Evolutionary conservation across 2,329 filamentous ascomycete species (phyloP), one percentile per base, ranked within the genome.

Genomic region (Epichloe glyceriae): DNA sequence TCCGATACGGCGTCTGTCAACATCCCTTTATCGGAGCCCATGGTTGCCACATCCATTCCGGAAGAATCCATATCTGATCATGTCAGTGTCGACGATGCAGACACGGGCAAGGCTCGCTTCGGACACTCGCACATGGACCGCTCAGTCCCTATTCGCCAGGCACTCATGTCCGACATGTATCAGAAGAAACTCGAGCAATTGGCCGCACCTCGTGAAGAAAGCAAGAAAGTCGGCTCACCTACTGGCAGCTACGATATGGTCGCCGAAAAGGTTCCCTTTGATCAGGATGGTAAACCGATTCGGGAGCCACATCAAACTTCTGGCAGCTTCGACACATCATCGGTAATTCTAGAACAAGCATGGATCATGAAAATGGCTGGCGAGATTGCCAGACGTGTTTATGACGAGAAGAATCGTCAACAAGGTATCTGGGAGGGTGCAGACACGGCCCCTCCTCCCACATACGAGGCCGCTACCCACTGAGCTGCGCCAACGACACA

Each of bases 291-390:
- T 38, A 57, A 57, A 15, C 47, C 57, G 55, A 58, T 47, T 55
- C 61, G 60, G 53, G 67, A 63, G 57, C 38, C 43, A 8, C 35
- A 40, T 20, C 59, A 60, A 62, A 64, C 53, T 60, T 56, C 57
- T 35, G 53, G 57, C 20, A 56, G 56, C 49, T 75, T 73, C 1
- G 76, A 79, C 34, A 72, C 70, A 5, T 73, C 75, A 12, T 77
- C 77, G 0, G 73, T 76, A 30, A 86, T 88, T 46, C 71, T 88
- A 26, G 85, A 89, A 63, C 84, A 88, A 65, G 87, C 86, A 3
- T 93, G 87, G 86, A 85, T 93, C 69, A 82, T 85, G 71, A 93
- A 95, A 72, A 93, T 98, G 80, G 90, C 91, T 5, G 84, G 83
- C 56, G 93, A 97, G 67, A 91, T 97, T 60, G 88, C 89, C 37